phyloP scores from a whole-genome alignment of 495 filamentous ascomycete genomes.

The Cercophora newfieldiana region DNA sequence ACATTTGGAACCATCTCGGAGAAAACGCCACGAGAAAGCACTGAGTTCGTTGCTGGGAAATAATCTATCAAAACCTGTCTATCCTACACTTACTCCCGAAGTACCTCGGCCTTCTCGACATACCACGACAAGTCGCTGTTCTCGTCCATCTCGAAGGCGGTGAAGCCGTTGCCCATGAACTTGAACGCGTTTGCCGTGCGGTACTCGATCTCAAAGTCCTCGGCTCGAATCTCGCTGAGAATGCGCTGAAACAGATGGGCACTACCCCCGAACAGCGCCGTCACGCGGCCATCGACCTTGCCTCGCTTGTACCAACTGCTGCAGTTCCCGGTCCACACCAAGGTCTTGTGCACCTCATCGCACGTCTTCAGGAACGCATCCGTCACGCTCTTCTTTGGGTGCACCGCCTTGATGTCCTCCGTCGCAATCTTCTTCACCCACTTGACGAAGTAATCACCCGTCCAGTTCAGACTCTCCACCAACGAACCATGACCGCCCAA shows the following conservation, averaged over 20 bases:
- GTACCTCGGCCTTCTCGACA: conserved; percentile 19
- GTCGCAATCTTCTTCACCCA: conserved; percentile 48
- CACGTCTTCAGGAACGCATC: conserved; percentile 45
- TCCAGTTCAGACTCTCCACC: conserved; percentile 25
- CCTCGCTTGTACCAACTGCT: conserved; percentile 53
- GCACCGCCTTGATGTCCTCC: conserved; percentile 49
- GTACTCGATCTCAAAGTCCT: conserved; percentile 55
- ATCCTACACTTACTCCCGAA: not conserved
- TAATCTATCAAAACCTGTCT: not conserved
- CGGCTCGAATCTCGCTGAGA: conserved; percentile 44
- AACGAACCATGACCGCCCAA: conserved; percentile 33
- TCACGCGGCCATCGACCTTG: conserved; percentile 44
- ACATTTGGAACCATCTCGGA: not conserved
- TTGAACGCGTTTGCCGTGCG: conserved; percentile 47
- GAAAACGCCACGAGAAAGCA: not conserved
- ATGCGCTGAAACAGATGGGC: conserved; percentile 55
- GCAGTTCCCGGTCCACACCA: conserved; percentile 50
- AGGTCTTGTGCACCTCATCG: conserved; percentile 44
- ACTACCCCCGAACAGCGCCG: conserved; percentile 48
- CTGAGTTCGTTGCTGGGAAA: not conserved
- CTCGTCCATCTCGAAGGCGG: conserved; percentile 35
- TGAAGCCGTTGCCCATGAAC: conserved; percentile 52
- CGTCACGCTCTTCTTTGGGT: conserved; percentile 41
- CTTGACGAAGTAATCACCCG: conserved; percentile 40
- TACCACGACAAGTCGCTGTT: conserved; percentile 32